A percentile compares a stretch with the other conserved stretches of the same genome.
Evolutionary conservation across 306 rosid species (phyloP).

Genomic region (Vigna mungo): DNA sequence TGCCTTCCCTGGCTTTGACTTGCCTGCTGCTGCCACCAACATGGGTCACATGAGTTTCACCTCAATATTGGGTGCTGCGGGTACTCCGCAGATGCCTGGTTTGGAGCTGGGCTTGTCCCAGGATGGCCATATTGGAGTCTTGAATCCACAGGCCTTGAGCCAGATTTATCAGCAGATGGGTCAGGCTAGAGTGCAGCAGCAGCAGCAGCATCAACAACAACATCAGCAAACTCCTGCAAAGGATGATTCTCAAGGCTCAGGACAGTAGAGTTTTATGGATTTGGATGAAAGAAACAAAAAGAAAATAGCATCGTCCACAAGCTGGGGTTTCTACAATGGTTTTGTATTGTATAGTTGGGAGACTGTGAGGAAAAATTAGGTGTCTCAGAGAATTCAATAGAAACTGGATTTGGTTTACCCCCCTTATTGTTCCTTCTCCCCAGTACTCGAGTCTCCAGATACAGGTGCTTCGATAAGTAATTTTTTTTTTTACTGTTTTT

Average conservation of each 20-base stretch:
- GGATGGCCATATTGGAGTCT: constrained; percentile 90
- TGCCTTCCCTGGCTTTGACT: constrained; percentile 85
- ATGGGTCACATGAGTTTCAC: constrained; percentile 93
- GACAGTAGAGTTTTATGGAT: constrained; percentile 55
- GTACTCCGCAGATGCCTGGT: constrained; percentile 75
- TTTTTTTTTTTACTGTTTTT: constrained; percentile 13
- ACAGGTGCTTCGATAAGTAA: constrained; percentile 55
- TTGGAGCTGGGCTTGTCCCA: constrained; percentile 92
- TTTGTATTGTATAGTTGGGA: constrained; percentile 63
- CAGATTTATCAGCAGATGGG: constrained; percentile 99
- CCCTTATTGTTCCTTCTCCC: constrained; percentile 61
- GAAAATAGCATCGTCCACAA: constrained; percentile 54
- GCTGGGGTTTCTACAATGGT: constrained; percentile 56
- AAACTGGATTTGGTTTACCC: constrained; percentile 69
- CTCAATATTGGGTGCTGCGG: constrained; percentile 83
- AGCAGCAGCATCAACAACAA: constrained; percentile 45
- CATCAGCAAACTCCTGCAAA: constrained; percentile 65
- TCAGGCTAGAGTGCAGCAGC: constrained; percentile 71
- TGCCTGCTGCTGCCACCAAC: constrained; percentile 64
- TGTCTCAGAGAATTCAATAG: constrained; percentile 64
- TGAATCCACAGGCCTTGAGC: constrained; percentile 79
- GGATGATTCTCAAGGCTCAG: constrained; percentile 97
- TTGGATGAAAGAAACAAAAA: constrained; percentile 30
- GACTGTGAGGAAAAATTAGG: constrained; percentile 51
- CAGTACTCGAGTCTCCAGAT: constrained; percentile 63